Evolutionary conservation across 116 monocot genomes (phyloP), one percentile per base, ranked within the genome.

Genomic region (Posidonia oceanica): DNA sequence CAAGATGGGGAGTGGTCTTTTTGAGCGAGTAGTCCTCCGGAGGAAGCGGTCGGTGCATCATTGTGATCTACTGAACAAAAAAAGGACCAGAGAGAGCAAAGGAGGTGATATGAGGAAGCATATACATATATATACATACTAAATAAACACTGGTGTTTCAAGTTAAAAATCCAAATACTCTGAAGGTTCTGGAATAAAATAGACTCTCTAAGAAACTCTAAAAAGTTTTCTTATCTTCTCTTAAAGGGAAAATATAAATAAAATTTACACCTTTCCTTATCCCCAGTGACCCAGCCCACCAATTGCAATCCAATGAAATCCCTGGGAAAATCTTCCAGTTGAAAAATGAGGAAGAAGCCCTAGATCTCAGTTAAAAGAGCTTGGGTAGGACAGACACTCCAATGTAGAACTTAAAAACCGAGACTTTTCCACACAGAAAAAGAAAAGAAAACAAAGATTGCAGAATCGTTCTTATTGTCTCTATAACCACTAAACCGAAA

Each of bases 1-100:
- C 83, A 10, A 80, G 74, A 76, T 70, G 83, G 3, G 83, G 83
- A 16, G 68, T 23, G 54, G 80, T 83, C 72, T 75, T 70, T 80
- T 83, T 83, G 38, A 80, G 53, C 42, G 72, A 69, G 80, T 74
- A 83, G 36, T 83, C 83, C 2, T 74, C 80, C 8, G 74, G 73
- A 17, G 65, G 69, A 0, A 74, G 18, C 11, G 76, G 80, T 48
- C 71, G 60, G 70, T 74, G 73, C 83, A 74, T 80, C 76, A 53
- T 75, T 59, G 51, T 71, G 71, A 53, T 54, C 53, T 68, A 68
- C 36, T 53, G 29, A 6, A 52, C 44, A 29, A 7, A 68, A 54
- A 11, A 65, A 4, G 41, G 5, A n/a, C 8, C 40, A 65, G n/a
- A 18, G 21, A 58, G 5, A 58, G 48, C 48, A 48, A 12, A 6